Evolutionary conservation across 257 asterid species (phyloP).

Genomic region (Jacaranda mimosifolia): DNA sequence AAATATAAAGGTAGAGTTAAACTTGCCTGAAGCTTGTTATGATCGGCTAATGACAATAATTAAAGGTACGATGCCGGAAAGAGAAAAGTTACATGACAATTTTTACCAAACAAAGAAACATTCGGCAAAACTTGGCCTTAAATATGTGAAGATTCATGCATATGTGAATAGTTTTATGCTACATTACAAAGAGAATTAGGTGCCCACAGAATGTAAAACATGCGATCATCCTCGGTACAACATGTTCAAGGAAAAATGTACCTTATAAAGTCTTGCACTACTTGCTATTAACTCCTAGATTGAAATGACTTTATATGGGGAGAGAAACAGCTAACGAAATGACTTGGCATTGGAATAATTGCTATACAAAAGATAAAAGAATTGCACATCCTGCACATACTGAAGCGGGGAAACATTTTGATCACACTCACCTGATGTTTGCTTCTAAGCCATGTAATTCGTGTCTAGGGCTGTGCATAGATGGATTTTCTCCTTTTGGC

Average conservation of each 20-base stretch:
- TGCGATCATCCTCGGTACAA: background rate
- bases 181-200: background rate
- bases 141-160: background rate
- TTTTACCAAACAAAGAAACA: background rate
- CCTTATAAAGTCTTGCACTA: background rate
- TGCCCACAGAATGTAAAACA: background rate
- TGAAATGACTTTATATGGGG: constrained; percentile 10
- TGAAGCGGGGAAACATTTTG: background rate
- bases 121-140: background rate
- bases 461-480: background rate
- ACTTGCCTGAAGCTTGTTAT: background rate
- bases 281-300: constrained; percentile 3
- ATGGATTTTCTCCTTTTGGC: constrained; percentile 25
- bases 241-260: background rate
- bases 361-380: background rate
- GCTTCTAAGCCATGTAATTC: background rate
- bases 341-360: background rate
- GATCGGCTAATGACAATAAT: background rate
- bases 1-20: background rate
- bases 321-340: background rate
- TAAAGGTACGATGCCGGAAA: background rate
- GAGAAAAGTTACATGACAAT: background rate
- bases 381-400: background rate
- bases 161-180: background rate
- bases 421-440: background rate